Base-by-base conservation (phyloP, 306 rosid species). In the Mimosa bimucronata region DNA sequence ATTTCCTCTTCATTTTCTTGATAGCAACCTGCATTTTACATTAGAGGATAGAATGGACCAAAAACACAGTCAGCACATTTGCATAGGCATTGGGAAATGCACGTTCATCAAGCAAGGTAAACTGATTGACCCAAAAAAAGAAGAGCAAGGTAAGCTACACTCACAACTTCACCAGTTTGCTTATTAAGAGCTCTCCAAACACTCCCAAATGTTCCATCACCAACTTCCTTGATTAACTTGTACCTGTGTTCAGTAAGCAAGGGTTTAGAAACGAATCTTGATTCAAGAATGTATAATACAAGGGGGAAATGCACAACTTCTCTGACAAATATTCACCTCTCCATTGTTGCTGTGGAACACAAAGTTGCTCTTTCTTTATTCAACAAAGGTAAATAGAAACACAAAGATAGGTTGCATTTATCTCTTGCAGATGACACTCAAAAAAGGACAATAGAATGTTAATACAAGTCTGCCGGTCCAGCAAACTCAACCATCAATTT, bases 141-240 rank as follows among this genome's bases (percentile, higher is more conserved):
- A 30, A 46, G 55, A 30, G 15, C 14, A 34, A 75, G 52, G 19
- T 11, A 40, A 69, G 85, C 31, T 50, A 82, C 38, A 89, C 97
- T 91, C 85, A 96, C 99, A 83, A 91, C 93, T 93, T 96, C 99
- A 75, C 99, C 98, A 66, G 93, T 89, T 81, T 90, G 94, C 93
- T 88, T 96, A 80, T 87, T 87, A 46, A 96, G 88, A 72, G 98
- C 99, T 81, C 98, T 85, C 99, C 99, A 96, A 50, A 96, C 99
- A 84, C 87, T 88, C 76, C 99, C 99, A 83, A 96, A 96, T 23
- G 99, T 91, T 74, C 99, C 99, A 86, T 96, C 94, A 81, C 99
- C 99, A 50, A 96, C 98, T 89, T 96, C 98, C 90, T 96, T 96
- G 83, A 96, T 96, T 89, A 96, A 82, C 82, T 85, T 89, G 87